Percentiles rank a stretch among this genome's conserved stretches.
Evolutionary conservation across 2,329 filamentous ascomycete species (phyloP).

Genomic region (Alternaria solani): DNA sequence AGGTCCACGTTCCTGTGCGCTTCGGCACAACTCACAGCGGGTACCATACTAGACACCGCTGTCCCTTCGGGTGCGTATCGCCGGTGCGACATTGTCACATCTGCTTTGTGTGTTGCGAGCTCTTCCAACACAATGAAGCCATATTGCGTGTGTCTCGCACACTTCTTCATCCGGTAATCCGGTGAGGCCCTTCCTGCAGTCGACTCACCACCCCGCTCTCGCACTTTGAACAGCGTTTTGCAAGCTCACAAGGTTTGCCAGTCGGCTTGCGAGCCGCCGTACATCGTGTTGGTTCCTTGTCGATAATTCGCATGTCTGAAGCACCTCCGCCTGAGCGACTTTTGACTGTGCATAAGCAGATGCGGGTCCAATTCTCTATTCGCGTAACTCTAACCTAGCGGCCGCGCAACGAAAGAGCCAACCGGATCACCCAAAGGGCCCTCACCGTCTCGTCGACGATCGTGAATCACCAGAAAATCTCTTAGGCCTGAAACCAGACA

Average conservation of each 20-base stretch:
- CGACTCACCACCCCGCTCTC: slow-evolving; percentile 7
- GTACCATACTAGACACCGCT: slow-evolving; percentile 19
- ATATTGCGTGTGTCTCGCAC: slow-evolving; percentile 30
- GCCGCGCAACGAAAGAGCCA: slow-evolving; percentile 26
- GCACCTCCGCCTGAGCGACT: slow-evolving; percentile 18
- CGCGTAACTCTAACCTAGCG: slow-evolving; percentile 22
- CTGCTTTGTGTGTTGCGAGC: slow-evolving; percentile 18
- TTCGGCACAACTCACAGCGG: slow-evolving; percentile 26
- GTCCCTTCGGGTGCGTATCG: slow-evolving; percentile 35
- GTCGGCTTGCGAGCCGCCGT: slow-evolving; percentile 23
- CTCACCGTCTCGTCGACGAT: slow-evolving; percentile 28
- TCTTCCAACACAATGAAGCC: slow-evolving; percentile 28
- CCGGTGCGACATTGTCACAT: slow-evolving; percentile 23
- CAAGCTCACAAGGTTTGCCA: slow-evolving; percentile 28
- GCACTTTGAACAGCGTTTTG: slow-evolving; percentile 15
- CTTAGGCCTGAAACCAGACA: slow-evolving; percentile 19
- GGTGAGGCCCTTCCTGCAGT: slow-evolving; percentile 27
- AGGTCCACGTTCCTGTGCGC: slow-evolving; percentile 34
- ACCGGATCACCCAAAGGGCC: slow-evolving; percentile 26
- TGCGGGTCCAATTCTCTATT: slow-evolving; percentile 29
- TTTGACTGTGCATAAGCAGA: slow-evolving; percentile 21
- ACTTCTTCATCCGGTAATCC: slow-evolving; percentile 23
- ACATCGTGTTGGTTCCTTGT: slow-evolving; percentile 18
- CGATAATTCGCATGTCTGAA: slow-evolving; percentile 26
- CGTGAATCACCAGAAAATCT: slow-evolving; percentile 16